Evolutionary conservation across 257 asterid genomes (phyloP).

Genomic region (Catharanthus roseus): DNA sequence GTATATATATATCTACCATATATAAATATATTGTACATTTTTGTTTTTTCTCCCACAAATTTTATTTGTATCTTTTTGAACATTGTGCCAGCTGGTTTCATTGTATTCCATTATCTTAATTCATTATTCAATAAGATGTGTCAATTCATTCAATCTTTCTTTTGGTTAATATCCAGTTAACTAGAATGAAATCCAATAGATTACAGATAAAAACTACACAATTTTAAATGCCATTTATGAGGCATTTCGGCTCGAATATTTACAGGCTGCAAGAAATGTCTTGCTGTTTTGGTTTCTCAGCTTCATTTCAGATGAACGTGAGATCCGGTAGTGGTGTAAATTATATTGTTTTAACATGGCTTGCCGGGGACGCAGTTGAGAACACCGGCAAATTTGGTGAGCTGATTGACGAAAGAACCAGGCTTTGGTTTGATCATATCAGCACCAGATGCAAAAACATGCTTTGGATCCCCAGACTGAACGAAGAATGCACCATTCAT

Average conservation of each 20-base stretch:
- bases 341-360: conserved; percentile 35
- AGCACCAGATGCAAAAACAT: conserved; percentile 25
- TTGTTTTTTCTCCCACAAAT: too few relatives aligned
- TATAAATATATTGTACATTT: too few relatives aligned
- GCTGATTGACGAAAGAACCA: conserved; percentile 32
- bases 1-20: too few relatives aligned
- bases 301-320: too few relatives aligned
- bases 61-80: too few relatives aligned
- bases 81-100: not conserved
- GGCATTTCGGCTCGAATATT: not conserved
- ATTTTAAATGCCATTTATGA: not conserved
- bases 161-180: too few relatives aligned
- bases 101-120: not conserved
- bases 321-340: too few relatives aligned
- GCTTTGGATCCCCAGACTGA: conserved; percentile 54
- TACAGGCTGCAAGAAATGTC: not conserved
- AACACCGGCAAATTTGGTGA: conserved; percentile 53
- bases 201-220: not conserved
- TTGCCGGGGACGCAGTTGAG: conserved; percentile 32
- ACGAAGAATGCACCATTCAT: conserved; percentile 65
- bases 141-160: too few relatives aligned
- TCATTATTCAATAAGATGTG: not conserved
- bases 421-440: conserved; percentile 43
- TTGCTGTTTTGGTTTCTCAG: too few relatives aligned
- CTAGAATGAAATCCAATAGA: too few relatives aligned